phyloP scores from a whole-genome alignment of 2,329 filamentous ascomycete species.

The Zymoseptoria tritici region DNA sequence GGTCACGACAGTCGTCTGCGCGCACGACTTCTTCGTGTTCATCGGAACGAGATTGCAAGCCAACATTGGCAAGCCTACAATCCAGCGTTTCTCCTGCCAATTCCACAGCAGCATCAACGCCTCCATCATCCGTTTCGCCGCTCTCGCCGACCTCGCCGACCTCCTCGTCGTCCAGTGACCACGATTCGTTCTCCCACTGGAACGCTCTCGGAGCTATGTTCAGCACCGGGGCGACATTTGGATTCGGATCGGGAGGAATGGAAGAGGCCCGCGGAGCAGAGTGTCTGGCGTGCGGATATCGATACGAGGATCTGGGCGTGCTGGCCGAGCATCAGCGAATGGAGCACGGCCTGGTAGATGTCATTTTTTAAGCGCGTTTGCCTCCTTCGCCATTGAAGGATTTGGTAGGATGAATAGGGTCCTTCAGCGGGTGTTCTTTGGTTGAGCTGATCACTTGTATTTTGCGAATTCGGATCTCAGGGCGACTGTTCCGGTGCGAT shows the following conservation, averaged over 20 bases:
- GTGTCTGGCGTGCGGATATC: constrained; percentile 19
- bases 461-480: no score
- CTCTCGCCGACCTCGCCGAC: neutral
- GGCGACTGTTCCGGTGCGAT: no score
- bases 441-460: no score
- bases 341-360: constrained; percentile 16
- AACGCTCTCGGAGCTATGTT: neutral
- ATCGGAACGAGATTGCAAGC: neutral
- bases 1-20: neutral
- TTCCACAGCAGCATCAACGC: neutral
- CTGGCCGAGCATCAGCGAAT: constrained; percentile 18
- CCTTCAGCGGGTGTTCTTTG: no score
- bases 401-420: no score
- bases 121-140: neutral
- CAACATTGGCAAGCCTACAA: neutral
- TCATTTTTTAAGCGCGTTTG: constrained; percentile 10
- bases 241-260: neutral
- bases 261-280: constrained; percentile 3
- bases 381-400: neutral
- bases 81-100: neutral
- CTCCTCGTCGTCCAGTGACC: neutral
- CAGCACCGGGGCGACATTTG: neutral
- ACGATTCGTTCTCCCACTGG: neutral
- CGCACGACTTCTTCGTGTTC: neutral
- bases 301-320: constrained; percentile 17